Base-by-base conservation (phyloP, 2,329 filamentous ascomycete species). In the Emergomyces pasteurianus region DNA sequence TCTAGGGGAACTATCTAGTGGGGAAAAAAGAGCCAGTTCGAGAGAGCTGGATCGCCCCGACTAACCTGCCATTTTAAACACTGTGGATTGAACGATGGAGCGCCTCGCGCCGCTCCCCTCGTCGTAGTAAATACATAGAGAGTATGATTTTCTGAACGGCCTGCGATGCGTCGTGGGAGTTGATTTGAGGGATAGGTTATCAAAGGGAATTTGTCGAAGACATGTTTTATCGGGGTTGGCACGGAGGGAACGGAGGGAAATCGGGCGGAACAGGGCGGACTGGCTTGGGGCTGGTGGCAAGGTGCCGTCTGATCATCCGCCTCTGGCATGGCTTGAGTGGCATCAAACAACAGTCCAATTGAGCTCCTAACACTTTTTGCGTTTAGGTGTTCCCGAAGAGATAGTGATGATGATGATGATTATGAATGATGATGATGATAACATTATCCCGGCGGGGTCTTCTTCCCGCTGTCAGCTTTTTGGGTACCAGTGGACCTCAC, bases 31-130 rank as follows among this genome's bases (percentile, higher is more conserved):
- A n/a, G n/a, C n/a, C n/a, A n/a, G n/a, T n/a, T n/a, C n/a, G 26
- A 28, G 26, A 21, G 18, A 31, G 43, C 9, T 21, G 55, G 14
- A 9, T 43, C 8, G 16, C 14, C 5, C 5, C 21, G 40, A 54
- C 84, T 66, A 68, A 92, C 90, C 88, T 97, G 94, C 91, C 91
- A 97, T 79, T 92, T 96, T 70, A 97, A 79, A 78, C 94, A 99
- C 62, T 86, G 85, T 12, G 94, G 94, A 72, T 97, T 97, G 77
- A 88, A 95, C 65, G 90, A 95, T 31, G 91, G 88, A 36, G 79
- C 76, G 4, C 85, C 85, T 46, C 71, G 70, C 60, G 74, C 72
- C 40, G 85, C 87, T 67, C 84, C 87, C n/a, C 81, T 76, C 1
- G 83, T 77, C 16, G 81, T 83, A 63, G 84, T 82, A 74, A 96